Percentiles rank a stretch among this genome's conserved stretches.
These are phyloP conservation scores for Pistacia integerrima DNA, from an alignment of 345 rosid species.

Conservation along the genomic window DNA sequence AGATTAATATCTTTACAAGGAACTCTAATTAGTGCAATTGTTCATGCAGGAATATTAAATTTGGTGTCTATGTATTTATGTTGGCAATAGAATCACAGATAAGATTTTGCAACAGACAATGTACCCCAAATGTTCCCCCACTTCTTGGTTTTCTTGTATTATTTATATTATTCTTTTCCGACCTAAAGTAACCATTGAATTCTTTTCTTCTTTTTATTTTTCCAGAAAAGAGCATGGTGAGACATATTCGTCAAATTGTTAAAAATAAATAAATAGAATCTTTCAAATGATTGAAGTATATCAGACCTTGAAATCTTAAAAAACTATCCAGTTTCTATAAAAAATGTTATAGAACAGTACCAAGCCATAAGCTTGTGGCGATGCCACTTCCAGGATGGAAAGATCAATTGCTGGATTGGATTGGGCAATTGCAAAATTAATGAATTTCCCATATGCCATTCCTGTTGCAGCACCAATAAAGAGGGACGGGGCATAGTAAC, in stretches of 20 bases:
- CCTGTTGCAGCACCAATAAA: slow-evolving; percentile 98
- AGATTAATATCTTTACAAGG: neutral
- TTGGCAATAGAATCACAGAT: neutral
- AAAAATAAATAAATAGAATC: too few species aligned
- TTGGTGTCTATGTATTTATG: too few species aligned
- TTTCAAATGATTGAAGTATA: slow-evolving; percentile 6
- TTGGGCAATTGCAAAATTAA: slow-evolving; percentile 63
- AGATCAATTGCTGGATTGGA: slow-evolving; percentile 48
- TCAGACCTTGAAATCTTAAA: neutral
- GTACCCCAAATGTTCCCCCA: too few species aligned
- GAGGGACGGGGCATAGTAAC: slow-evolving; percentile 93
- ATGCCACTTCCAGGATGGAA: slow-evolving; percentile 84
- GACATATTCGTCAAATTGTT: too few species aligned
- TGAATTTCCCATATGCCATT: slow-evolving; percentile 88
- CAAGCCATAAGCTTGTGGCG: slow-evolving; percentile 98
- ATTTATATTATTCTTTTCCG: too few species aligned
- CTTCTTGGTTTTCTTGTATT: too few species aligned
- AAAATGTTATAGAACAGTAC: slow-evolving; percentile 41
- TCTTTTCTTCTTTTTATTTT: too few species aligned
- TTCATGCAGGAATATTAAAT: neutral
- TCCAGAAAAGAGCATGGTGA: too few species aligned
- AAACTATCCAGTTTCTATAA: neutral
- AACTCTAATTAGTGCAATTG: neutral
- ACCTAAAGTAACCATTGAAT: too few species aligned
- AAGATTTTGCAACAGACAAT: too few species aligned